Evolutionary conservation across 352 stramenopile genomes (phyloP), one percentile per base, ranked within the genome.

Genomic region (Globisporangium rhizosaccharum): DNA sequence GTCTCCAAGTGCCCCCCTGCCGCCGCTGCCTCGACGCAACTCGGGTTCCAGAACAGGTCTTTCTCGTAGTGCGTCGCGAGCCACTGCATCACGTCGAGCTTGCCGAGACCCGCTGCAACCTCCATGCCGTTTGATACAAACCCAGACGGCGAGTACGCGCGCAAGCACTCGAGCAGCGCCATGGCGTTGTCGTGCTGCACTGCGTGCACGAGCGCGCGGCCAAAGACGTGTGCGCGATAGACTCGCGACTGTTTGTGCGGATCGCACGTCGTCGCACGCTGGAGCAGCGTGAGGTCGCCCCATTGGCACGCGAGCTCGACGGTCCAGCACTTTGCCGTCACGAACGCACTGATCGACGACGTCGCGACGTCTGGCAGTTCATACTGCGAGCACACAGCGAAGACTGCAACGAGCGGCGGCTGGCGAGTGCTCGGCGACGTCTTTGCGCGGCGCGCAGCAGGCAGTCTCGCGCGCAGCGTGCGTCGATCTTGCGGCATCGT

Each of bases 1-100:
- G 17, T 46, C 41, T 46, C 17, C 12, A 46, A n/a, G 17, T 46
- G 41, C 4, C 17, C 41, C 3, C 17, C 17, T 46, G 41, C 41
- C 17, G 41, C 41, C 3, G 41, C 41, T 46, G 41, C 41, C 41
- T 46, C 41, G 17, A n/a, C 41, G 10, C 12, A 46, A 8, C 41
- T 5, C 6, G 41, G 17, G 41, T n/a, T 46, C 41, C 17, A 46
- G 12, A n/a, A n/a, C 12, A 46, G 12, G 41, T n/a, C 17, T 3
- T 15, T n/a, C 41, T n/a, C 41, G 41, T n/a, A 46, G 17, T 46
- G 41, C 41, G 10, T 46, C 41, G 12, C 47, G 20, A 51, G 25
- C 47, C 47, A 51, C 47, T 51, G 20, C n/a, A 51, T 51, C 47
- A 51, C 47, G 8, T 51, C 10, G 26, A 33, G 10, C 23, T 53